Percentiles rank a stretch among this genome's conserved stretches.
Conservation (phyloP, 179 eudicot genomes). For the Actinidia arguta region DNA sequence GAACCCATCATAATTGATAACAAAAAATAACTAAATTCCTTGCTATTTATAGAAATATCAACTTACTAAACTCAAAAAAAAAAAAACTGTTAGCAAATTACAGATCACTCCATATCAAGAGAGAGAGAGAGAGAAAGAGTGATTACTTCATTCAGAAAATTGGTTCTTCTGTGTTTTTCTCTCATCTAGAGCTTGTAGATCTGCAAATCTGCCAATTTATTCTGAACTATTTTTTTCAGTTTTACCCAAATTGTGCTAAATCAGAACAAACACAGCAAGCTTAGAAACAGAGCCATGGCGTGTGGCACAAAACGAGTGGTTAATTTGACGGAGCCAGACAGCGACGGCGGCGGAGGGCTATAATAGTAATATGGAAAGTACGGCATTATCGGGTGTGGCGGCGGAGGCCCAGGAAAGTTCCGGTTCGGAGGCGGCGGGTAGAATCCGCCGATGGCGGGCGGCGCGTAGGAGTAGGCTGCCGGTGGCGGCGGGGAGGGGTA, state of each 20-base stretch:
- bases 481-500: slow-evolving; percentile 34
- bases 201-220: slow-evolving; percentile 20
- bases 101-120: neutral
- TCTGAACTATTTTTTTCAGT: neutral
- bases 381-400: slow-evolving; percentile 88
- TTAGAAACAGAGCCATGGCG: slow-evolving; percentile 10
- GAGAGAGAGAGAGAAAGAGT: neutral
- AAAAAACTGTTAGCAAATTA: neutral
- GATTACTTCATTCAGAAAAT: neutral
- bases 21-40: neutral
- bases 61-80: no score
- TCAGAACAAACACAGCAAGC: slow-evolving; percentile 9
- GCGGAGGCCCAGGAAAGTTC: slow-evolving; percentile 62
- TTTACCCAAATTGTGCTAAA: neutral
- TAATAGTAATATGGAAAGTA: slow-evolving; percentile 81
- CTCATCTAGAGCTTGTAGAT: neutral
- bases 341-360: slow-evolving; percentile 52
- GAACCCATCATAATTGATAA: neutral
- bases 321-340: neutral
- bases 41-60: neutral
- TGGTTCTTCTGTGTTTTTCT: neutral
- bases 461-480: slow-evolving; percentile 35
- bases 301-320: neutral
- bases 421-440: slow-evolving; percentile 44
- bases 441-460: neutral